Base-by-base conservation (phyloP, 805 yeast genomes). In the Kazachstania kunashirensis region DNA sequence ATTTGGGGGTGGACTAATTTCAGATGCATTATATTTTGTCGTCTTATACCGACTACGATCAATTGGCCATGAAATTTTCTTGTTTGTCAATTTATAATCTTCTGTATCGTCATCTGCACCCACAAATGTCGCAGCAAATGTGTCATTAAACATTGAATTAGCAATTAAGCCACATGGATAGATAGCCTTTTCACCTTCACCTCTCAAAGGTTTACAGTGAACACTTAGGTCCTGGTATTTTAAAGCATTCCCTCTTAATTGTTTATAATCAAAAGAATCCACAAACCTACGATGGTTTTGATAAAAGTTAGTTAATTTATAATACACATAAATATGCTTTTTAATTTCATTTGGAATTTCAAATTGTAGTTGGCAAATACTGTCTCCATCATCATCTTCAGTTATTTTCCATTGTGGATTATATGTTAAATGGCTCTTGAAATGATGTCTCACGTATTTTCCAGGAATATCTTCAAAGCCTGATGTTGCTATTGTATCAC, bases 241-340 rank as follows among this genome's bases (percentile, higher is more conserved):
- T 6, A 80, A 76, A 3, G 89, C 84, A 20, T 72, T 59, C 2
- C 98, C 98, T 42, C 75, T 74, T 34, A 92, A 55, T 61, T 92
- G 98, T 28, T 70, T 67, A 58, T 80, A 73, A 56, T 86, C 94
- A 58, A 71, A 83, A 8, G 94, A 81, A 42, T 76, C 77, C 24
- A 89, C 97, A 55, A 85, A 92, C 44, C 92, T 84, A 42, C 98
- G 75, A 63, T 92, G 98, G 58, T 92, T 92, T 59, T 92, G 97
- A 59, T 70, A 86, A 59, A 89, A 92, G 56, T 85, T 85, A 24
- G 96, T 86, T 50, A 92, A 66, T 47, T 78, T 77, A 63, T 92
- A 92, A 62, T 84, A 92, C 44, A 85, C 53, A 55, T 69, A 86
- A 7, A 86, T 54, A 3, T 94, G 84, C 2, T 79, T 73, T 29